Evolutionary conservation across 2,329 filamentous ascomycete species (phyloP).

Genomic region (Ophiostoma perfectum): DNA sequence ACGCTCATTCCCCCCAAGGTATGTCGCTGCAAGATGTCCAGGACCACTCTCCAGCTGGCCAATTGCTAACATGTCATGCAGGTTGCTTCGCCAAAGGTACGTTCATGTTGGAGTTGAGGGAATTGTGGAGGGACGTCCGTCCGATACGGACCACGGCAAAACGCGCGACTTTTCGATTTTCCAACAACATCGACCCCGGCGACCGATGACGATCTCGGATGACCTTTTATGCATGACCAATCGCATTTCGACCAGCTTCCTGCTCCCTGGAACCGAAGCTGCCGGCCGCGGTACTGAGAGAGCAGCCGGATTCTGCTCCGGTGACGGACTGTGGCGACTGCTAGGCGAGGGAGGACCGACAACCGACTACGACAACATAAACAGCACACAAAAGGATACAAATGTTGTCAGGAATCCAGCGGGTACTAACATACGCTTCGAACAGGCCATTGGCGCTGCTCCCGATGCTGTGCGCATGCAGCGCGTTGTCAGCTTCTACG

Average conservation of each 20-base stretch:
- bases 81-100: constrained; percentile 81
- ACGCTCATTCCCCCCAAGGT: constrained; percentile 99
- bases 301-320: not conserved
- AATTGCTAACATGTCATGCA: constrained; percentile 33
- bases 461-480: constrained; percentile 97
- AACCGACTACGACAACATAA: not conserved
- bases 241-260: not conserved
- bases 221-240: not conserved
- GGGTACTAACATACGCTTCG: not conserved
- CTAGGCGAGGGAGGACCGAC: not conserved
- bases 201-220: not conserved
- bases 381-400: not conserved
- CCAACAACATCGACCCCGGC: constrained; percentile 2
- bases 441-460: constrained; percentile 84
- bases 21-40: constrained; percentile 32
- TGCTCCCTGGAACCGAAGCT: not conserved
- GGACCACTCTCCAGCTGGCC: no score
- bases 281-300: not conserved
- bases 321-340: not conserved
- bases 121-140: constrained; percentile 4
- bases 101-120: constrained; percentile 38
- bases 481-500: constrained; percentile 97
- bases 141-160: constrained; percentile 5
- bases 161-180: constrained; percentile 22
- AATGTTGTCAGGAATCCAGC: not conserved